Evolutionary conservation across 805 yeast genomes (phyloP).

Genomic region (Maudiozyma barnettii): DNA sequence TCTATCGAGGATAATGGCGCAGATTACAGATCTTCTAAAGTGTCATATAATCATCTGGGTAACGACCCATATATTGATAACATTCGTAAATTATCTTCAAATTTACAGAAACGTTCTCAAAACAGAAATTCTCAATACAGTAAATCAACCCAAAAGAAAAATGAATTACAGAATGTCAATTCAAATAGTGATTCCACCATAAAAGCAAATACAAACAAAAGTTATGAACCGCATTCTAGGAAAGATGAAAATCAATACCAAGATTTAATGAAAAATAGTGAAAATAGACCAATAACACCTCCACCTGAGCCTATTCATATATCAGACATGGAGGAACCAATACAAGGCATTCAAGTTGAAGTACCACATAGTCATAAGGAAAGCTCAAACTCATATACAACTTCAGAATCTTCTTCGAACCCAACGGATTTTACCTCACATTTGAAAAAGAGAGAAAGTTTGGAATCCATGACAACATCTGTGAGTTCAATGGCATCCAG

Average conservation of each 20-base stretch:
- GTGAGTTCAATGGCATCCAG: conserved; percentile 27
- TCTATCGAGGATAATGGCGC: not conserved
- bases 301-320: not conserved
- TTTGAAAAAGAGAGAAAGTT: conserved; percentile 19
- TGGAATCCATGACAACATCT: conserved; percentile 28
- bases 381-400: conserved; percentile 7
- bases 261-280: conserved; percentile 1
- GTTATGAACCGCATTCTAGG: not conserved
- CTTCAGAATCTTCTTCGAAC: conserved; percentile 23
- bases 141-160: not conserved
- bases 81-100: conserved; percentile 23
- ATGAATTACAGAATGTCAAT: not conserved
- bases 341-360: not conserved
- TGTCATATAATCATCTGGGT: not conserved
- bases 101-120: conserved; percentile 12
- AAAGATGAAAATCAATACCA: not conserved
- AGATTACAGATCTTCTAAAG: not conserved
- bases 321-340: too few species aligned
- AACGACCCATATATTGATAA: conserved; percentile 15
- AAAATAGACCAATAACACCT: conserved; percentile 3
- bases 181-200: not conserved
- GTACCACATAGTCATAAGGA: not conserved
- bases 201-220: not conserved
- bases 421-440: conserved; percentile 28
- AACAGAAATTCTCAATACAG: not conserved